Conservation (phyloP, 371 early-diverging fungal species). For the Saksenaea vasiformis region DNA sequence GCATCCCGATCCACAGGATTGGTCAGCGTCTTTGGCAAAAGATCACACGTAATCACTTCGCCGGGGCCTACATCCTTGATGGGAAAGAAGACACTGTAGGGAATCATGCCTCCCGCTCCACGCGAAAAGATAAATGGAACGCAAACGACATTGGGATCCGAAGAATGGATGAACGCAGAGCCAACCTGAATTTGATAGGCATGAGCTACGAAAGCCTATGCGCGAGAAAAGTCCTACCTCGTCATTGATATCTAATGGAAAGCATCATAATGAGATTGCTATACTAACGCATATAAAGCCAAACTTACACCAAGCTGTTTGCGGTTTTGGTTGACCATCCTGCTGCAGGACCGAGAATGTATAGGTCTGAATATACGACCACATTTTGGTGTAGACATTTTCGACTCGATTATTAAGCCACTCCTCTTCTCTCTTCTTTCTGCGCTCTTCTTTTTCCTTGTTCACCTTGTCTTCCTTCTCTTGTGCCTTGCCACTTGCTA, state of each 20-base stretch:
- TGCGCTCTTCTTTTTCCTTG: slow-evolving; percentile 33
- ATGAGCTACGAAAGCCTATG: neutral
- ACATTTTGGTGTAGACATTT: slow-evolving; percentile 46
- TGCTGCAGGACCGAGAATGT: slow-evolving; percentile 57
- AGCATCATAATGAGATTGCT: neutral
- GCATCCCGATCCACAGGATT: slow-evolving; percentile 47
- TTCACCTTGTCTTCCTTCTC: slow-evolving; percentile 48
- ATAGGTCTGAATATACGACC: slow-evolving; percentile 60
- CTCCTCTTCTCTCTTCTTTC: slow-evolving; percentile 25
- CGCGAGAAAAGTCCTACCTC: slow-evolving; percentile 23
- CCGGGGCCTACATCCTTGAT: slow-evolving; percentile 55
- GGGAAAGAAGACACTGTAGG: slow-evolving; percentile 63
- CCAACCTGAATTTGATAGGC: slow-evolving; percentile 45
- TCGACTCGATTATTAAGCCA: slow-evolving; percentile 29
- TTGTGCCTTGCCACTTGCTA: slow-evolving; percentile 44
- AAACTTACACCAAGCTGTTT: slow-evolving; percentile 63
- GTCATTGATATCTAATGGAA: slow-evolving; percentile 19
- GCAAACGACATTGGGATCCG: slow-evolving; percentile 55
- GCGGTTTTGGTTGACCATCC: slow-evolving; percentile 52
- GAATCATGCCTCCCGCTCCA: slow-evolving; percentile 52
- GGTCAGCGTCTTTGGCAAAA: slow-evolving; percentile 42
- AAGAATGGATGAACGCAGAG: slow-evolving; percentile 58
- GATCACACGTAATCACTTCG: slow-evolving; percentile 50
- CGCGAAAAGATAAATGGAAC: slow-evolving; percentile 64
- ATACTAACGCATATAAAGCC: neutral